These are phyloP conservation scores for Aspergillus incahuasiensis DNA, from an alignment of 495 filamentous ascomycete genomes.

Conservation along the genomic window DNA sequence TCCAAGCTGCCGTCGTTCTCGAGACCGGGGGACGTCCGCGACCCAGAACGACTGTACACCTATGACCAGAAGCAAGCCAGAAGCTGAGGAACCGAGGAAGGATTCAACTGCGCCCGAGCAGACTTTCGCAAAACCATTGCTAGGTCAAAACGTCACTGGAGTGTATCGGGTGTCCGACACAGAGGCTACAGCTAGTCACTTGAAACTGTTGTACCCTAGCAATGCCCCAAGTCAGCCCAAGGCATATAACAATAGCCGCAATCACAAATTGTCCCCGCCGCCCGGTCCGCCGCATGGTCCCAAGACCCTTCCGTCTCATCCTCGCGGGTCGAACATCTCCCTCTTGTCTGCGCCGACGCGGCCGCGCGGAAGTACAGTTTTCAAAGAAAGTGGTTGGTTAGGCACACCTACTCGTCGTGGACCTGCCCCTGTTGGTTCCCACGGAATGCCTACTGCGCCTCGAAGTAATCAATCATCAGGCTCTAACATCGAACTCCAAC, in stretches of 20 bases:
- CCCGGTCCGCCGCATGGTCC: conserved; percentile 44
- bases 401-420: conserved; percentile 39
- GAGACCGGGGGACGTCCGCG: conserved; percentile 3
- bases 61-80: neutral
- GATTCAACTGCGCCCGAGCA: conserved; percentile 6
- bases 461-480: conserved; percentile 34
- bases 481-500: conserved; percentile 29
- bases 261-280: conserved; percentile 34
- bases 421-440: conserved; percentile 23
- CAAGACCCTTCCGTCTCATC: conserved; percentile 42
- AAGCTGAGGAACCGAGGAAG: conserved; percentile 5
- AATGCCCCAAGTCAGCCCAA: conserved; percentile 34
- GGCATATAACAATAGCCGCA: conserved; percentile 25
- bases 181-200: neutral
- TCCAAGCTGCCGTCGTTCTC: conserved; percentile 5
- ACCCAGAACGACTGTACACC: conserved; percentile 1
- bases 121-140: neutral
- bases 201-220: conserved; percentile 13
- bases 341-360: conserved; percentile 57
- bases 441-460: conserved; percentile 39
- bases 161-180: conserved; percentile 5
- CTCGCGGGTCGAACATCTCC: conserved; percentile 45
- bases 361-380: conserved; percentile 46
- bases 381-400: conserved; percentile 33
- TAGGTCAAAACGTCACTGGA: no score